These are phyloP conservation scores for Hordeum pubiflorum DNA, from an alignment of 202 grass and related monocot genomes.

Conservation along the genomic window DNA sequence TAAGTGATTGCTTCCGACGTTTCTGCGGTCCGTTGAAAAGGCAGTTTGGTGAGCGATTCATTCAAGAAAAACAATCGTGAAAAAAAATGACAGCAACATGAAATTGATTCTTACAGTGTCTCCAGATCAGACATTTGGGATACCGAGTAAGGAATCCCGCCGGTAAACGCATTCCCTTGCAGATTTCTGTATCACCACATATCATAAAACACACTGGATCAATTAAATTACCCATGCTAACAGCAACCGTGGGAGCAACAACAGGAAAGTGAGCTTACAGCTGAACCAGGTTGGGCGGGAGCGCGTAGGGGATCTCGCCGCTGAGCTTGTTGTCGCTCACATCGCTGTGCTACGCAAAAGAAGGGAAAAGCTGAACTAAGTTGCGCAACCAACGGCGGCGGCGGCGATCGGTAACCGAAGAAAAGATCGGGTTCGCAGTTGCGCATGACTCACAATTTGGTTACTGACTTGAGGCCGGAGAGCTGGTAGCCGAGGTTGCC, in stretches of 20 bases:
- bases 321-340: conserved; percentile 88
- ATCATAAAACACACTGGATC: background rate
- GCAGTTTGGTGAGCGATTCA: background rate
- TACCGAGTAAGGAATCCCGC: conserved; percentile 73
- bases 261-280: conserved; percentile 47
- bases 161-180: conserved; percentile 65
- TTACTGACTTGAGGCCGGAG: conserved; percentile 78
- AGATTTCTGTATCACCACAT: conserved; percentile 51
- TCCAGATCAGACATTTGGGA: conserved; percentile 87
- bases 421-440: conserved; percentile 1
- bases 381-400: conserved; percentile 39
- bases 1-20: conserved; percentile 68
- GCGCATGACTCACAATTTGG: conserved; percentile 78
- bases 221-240: background rate
- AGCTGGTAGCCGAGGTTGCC: conserved; percentile 78
- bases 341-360: conserved; percentile 84
- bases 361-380: conserved; percentile 53
- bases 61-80: background rate
- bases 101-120: conserved; percentile 51
- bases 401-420: background rate
- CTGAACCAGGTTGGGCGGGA: conserved; percentile 74
- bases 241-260: background rate
- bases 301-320: conserved; percentile 78
- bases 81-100: background rate
- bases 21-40: conserved; percentile 39